Evolutionary conservation across 2,329 filamentous ascomycete species (phyloP).

Genomic region (Xylariaceae sp.): DNA sequence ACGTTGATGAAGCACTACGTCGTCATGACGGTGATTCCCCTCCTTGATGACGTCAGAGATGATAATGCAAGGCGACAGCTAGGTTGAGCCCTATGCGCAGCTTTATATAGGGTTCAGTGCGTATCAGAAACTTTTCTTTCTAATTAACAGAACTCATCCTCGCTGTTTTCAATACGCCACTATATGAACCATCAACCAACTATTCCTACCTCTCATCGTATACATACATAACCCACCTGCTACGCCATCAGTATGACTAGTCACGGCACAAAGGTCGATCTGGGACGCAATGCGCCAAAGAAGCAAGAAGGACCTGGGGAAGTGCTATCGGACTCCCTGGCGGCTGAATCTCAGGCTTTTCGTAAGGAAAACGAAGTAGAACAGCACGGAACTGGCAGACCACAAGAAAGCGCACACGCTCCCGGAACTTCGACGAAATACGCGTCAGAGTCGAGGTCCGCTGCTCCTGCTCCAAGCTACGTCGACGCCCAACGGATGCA

Average conservation of each 20-base stretch:
- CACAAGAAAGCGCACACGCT: slow-evolving; percentile 10
- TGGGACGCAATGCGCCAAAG: slow-evolving; percentile 43
- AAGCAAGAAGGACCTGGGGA: slow-evolving; percentile 60
- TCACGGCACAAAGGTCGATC: slow-evolving; percentile 40
- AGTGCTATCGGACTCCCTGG: slow-evolving; percentile 67
- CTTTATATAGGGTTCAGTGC: no score
- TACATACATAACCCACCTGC: neutral
- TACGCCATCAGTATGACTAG: neutral
- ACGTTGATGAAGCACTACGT: no score
- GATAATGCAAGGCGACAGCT: no score
- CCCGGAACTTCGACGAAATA: slow-evolving; percentile 7
- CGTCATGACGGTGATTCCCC: no score
- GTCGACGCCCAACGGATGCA: slow-evolving; percentile 32
- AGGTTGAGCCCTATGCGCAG: no score
- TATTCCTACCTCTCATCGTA: no score
- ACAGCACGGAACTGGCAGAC: slow-evolving; percentile 43
- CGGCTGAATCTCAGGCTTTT: slow-evolving; percentile 60
- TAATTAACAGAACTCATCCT: no score
- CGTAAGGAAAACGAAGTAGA: slow-evolving; percentile 53
- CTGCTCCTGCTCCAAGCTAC: slow-evolving; percentile 36
- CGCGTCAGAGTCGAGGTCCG: slow-evolving; percentile 7
- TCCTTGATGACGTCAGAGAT: no score
- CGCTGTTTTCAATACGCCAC: no score
- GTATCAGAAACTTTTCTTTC: no score
- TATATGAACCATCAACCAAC: no score